Evolutionary conservation across 1,139 yeast species (phyloP).

Genomic region (Torulaspora globosa): DNA sequence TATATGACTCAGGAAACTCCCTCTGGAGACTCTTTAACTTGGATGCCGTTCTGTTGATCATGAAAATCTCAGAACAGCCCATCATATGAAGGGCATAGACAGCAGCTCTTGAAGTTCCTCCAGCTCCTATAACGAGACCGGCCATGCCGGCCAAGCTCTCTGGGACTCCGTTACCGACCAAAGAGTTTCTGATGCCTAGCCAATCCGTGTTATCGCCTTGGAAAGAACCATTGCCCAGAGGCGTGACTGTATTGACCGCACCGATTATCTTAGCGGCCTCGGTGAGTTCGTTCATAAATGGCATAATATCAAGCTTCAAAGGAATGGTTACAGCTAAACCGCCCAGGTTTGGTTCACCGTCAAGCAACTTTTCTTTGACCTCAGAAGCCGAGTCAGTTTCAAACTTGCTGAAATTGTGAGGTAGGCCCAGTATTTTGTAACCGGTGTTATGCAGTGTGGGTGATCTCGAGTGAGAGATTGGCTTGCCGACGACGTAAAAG

Average conservation of each 20-base stretch:
- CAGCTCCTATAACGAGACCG: slow-evolving; percentile 88
- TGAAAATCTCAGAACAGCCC: slow-evolving; percentile 73
- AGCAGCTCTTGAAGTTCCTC: slow-evolving; percentile 97
- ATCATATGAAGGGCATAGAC: slow-evolving; percentile 74
- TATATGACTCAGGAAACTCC: slow-evolving; percentile 58
- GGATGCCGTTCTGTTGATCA: slow-evolving; percentile 73
- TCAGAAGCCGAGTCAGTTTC: slow-evolving; percentile 65
- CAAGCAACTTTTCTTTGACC: slow-evolving; percentile 46
- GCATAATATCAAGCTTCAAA: slow-evolving; percentile 71
- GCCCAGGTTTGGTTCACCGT: slow-evolving; percentile 54
- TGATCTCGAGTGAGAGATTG: slow-evolving; percentile 81
- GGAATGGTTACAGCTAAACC: slow-evolving; percentile 94
- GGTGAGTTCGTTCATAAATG: slow-evolving; percentile 57
- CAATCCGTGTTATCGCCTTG: slow-evolving; percentile 94
- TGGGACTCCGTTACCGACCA: slow-evolving; percentile 59
- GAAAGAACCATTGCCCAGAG: slow-evolving; percentile 51
- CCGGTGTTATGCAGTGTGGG: slow-evolving; percentile 81
- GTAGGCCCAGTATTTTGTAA: slow-evolving; percentile 67
- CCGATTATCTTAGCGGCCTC: slow-evolving; percentile 77
- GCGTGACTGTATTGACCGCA: slow-evolving; percentile 85
- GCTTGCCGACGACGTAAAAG: slow-evolving; percentile 77
- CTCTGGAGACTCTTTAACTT: slow-evolving; percentile 59
- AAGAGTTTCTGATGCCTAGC: slow-evolving; percentile 77
- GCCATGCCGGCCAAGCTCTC: slow-evolving; percentile 39
- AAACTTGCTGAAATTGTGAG: slow-evolving; percentile 63